These are phyloP conservation scores for Lepidium africanum DNA, from an alignment of 345 rosid genomes.

Conservation along the genomic window DNA sequence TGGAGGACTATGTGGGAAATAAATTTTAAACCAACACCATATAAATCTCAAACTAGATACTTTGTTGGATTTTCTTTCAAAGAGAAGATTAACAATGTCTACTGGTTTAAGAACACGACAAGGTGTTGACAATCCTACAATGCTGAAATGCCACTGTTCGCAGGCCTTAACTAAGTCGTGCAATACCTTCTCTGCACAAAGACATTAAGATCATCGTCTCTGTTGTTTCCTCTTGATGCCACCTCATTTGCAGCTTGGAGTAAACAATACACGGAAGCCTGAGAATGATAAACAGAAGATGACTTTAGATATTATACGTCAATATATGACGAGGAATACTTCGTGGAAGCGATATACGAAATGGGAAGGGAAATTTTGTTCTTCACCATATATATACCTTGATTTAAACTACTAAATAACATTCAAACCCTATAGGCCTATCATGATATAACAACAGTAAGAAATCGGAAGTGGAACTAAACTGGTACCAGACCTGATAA, in stretches of 20 bases:
- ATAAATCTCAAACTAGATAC: background rate
- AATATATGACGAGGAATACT: background rate
- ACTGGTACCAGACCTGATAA: slow-evolving; percentile 60
- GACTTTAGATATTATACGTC: slow-evolving; percentile 5
- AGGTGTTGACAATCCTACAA: no score
- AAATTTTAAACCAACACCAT: background rate
- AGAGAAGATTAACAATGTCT: no score
- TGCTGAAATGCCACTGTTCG: slow-evolving; percentile 6
- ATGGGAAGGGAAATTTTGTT: background rate
- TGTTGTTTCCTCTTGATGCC: slow-evolving; percentile 64
- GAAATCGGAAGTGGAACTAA: background rate
- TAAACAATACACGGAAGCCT: slow-evolving; percentile 82
- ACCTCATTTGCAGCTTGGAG: slow-evolving; percentile 88
- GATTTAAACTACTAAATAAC: background rate
- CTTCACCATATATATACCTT: background rate
- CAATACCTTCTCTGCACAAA: slow-evolving; percentile 80
- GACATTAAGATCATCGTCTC: slow-evolving; percentile 65
- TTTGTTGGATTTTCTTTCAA: background rate
- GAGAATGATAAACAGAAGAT: slow-evolving; percentile 34
- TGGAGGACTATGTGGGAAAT: background rate
- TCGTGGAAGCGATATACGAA: background rate
- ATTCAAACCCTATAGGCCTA: background rate
- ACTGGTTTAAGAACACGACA: no score
- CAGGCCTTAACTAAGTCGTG: background rate
- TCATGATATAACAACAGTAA: background rate